Evolutionary conservation across 257 asterid genomes (phyloP).

Genomic region (Jasminum sambac): DNA sequence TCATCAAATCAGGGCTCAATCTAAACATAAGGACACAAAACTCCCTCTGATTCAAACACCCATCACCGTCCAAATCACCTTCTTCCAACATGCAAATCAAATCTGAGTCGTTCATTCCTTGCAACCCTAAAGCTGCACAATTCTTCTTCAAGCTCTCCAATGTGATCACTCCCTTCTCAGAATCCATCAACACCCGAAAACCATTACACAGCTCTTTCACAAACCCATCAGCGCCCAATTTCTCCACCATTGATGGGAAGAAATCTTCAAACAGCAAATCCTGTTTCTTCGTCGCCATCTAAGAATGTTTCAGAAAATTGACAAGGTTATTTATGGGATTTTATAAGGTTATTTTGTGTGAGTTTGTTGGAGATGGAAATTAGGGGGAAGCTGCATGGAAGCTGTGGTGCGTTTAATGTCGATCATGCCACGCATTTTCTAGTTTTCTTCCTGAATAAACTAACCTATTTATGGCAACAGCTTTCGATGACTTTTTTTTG

Average conservation of each 20-base stretch:
- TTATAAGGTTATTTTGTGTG: constrained; percentile 24
- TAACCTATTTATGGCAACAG: not conserved
- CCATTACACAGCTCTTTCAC: constrained; percentile 68
- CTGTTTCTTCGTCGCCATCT: constrained; percentile 21
- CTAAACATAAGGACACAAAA: constrained; percentile 79
- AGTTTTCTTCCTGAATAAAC: not conserved
- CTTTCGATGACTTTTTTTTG: constrained; percentile 26
- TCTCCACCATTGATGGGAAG: constrained; percentile 78
- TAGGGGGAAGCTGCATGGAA: constrained; percentile 62
- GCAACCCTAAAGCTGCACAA: constrained; percentile 44
- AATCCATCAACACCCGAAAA: constrained; percentile 54
- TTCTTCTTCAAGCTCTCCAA: constrained; percentile 70
- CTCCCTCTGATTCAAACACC: constrained; percentile 54
- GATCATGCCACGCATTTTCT: constrained; percentile 32
- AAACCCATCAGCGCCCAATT: constrained; percentile 64
- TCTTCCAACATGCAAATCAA: constrained; percentile 51
- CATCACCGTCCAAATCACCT: constrained; percentile 83
- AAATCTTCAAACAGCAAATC: constrained; percentile 53
- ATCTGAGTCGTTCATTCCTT: constrained; percentile 47
- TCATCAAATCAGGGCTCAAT: constrained; percentile 69
- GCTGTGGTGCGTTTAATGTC: not conserved
- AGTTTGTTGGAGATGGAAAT: not conserved
- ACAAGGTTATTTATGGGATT: not conserved
- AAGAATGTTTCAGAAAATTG: not conserved
- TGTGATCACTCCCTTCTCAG: constrained; percentile 54